Percentiles rank a stretch among this genome's conserved stretches.
Conservation (phyloP, 495 filamentous ascomycete genomes). For the Mycothermus thermophilus region DNA sequence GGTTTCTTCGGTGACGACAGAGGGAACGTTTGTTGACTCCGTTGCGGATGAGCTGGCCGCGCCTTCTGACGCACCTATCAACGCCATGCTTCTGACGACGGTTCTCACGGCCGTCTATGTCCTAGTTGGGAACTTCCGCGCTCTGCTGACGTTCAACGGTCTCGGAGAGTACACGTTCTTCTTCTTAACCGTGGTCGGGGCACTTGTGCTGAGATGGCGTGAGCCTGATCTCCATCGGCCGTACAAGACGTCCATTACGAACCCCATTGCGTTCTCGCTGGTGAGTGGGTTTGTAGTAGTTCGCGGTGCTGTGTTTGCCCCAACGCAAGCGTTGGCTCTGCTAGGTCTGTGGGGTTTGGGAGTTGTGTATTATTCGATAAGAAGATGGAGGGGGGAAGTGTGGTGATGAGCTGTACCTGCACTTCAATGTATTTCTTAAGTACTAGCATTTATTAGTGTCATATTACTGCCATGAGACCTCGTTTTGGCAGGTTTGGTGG, state of each 20-base stretch:
- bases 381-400: too few relatives aligned
- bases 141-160: conserved; percentile 42
- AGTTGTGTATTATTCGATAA: conserved; percentile 24
- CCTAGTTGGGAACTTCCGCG: conserved; percentile 41
- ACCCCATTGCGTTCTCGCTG: conserved; percentile 34
- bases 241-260: conserved; percentile 32
- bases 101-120: conserved; percentile 39
- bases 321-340: conserved; percentile 32
- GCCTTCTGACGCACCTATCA: conserved; percentile 32
- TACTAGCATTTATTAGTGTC: too few relatives aligned
- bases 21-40: neutral
- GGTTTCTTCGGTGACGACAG: neutral
- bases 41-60: neutral
- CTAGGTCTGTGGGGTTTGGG: conserved; percentile 34
- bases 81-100: conserved; percentile 36
- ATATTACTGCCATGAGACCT: too few relatives aligned
- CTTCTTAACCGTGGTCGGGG: conserved; percentile 41
- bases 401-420: too few relatives aligned
- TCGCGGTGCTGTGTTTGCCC: conserved; percentile 39
- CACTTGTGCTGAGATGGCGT: conserved; percentile 35
- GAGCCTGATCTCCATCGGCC: conserved; percentile 34
- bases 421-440: too few relatives aligned
- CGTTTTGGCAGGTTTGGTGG: too few relatives aligned
- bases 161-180: conserved; percentile 45
- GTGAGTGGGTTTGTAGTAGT: conserved; percentile 42